Base-by-base conservation (phyloP, 2,329 filamentous ascomycete species). In the Parascedosporium putredinis region DNA sequence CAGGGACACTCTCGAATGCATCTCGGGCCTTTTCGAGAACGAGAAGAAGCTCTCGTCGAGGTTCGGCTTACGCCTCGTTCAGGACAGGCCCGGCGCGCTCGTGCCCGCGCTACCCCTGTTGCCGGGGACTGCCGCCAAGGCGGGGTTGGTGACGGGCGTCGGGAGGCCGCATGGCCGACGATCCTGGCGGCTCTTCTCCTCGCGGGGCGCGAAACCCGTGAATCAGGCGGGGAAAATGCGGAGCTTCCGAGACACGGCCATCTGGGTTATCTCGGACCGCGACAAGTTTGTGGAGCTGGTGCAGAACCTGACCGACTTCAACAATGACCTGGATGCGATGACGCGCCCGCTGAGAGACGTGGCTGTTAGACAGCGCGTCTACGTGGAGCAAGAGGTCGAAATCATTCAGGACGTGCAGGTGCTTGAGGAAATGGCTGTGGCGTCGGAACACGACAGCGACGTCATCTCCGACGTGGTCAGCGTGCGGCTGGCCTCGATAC, bases 261-360 rank as follows among this genome's bases (percentile, higher is more conserved):
- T n/a, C 6, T 53, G 49, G 51, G 51, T 44, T 8, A 45, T 53
- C 24, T 23, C 29, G 10, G 51, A 53, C 27, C 47, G 38, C 25
- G 34, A 43, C 12, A 53, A 45, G 34, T 53, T 53, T 27, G 24
- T 6, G 4, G 43, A 53, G 10, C 48, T 51, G 18, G 29, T 51
- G 8, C 48, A 47, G 49, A 43, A 53, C 16, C 27, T 53, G 31
- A 50, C 34, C 22, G 51, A 48, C 27, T 36, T 48, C 25, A 51
- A 38, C 14, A 49, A 53, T 24, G 51, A 53, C 27, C 34, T 53
- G 33, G 49, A 53, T 27, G 33, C 18, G 16, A 46, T 51, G 42
- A 45, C 18, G 14, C 20, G 45, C 4, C 24, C 43, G 4, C 6
- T 45, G 8, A 8, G 25, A 9, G 8, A 16, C 12, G 9, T 25